Base-by-base conservation (phyloP, 2,329 filamentous ascomycete species). In the Aspergillus tamarii region DNA sequence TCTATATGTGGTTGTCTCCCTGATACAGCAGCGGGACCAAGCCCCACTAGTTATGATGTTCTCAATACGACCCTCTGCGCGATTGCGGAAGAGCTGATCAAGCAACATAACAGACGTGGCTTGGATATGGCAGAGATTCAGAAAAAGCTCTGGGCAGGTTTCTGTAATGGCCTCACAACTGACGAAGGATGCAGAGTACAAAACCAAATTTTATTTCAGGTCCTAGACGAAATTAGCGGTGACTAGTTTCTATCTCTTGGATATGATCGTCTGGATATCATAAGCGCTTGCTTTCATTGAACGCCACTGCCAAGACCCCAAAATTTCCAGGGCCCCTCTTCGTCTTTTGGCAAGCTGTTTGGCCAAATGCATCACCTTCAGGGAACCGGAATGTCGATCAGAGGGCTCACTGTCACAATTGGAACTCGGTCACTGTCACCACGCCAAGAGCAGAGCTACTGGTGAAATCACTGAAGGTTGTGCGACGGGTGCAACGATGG, bases 341-440 rank as follows among this genome's bases (percentile, higher is more conserved):
- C 64, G 55, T 60, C 75, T 64, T 55, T 62, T 74, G 1, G 71
- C 75, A 50, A 76, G 67, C 57, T 66, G 72, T 54, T 71, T 88
- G 11, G 92, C 84, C 0, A 90, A 80, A 82, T 95, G 95, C 2
- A 96, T 92, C 71, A 96, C 76, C 0, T 83, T 88, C 11, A 97
- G 73, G 64, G 96, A 75, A 96, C 92, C 0, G 93, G 93, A 4
- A 96, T 93, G 73, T 97, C 93, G 59, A 97, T 91, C 68, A 96
- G 77, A 3, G 93, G 93, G 0, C 93, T 92, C 0, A 96, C 92
- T 0, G 93, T 96, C 9, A 91, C 84, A 0, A 93, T 92, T 52
- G 96, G 81, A 0, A 93, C 93, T 77, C 96, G 89, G 57, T 93
- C 88, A 70, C 91, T 94, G 46, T 90, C 81, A 6, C 6, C 0